These are phyloP conservation scores for Picea glauca DNA, from an alignment of 75 land plant species.

Conservation along the genomic window DNA sequence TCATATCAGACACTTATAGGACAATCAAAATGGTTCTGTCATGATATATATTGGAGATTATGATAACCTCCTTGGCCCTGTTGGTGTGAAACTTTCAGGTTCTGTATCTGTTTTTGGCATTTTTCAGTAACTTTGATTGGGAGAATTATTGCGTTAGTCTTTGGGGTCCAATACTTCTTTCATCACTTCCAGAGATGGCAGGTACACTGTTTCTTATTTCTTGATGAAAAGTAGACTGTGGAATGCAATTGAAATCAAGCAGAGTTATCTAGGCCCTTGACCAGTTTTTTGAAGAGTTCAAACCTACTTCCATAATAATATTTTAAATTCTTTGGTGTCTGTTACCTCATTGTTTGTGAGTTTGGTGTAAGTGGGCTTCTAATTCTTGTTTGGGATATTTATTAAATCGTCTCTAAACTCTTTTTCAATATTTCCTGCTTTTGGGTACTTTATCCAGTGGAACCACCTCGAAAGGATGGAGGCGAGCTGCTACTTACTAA, in stretches of 20 bases:
- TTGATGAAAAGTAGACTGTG: neutral
- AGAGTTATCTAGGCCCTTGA: no score
- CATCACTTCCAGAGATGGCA: constrained; percentile 72
- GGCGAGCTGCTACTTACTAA: constrained; percentile 66
- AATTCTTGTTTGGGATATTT: neutral
- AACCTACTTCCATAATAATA: neutral
- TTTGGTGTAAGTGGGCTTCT: neutral
- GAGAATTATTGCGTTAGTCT: constrained; percentile 91
- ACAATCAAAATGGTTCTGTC: neutral
- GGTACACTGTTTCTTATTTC: constrained; percentile 30
- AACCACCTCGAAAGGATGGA: constrained; percentile 81
- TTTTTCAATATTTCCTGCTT: neutral
- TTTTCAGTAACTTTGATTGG: constrained; percentile 99
- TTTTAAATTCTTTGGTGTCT: neutral
- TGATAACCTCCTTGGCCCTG: neutral
- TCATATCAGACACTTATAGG: neutral
- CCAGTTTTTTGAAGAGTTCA: neutral
- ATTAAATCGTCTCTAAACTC: neutral
- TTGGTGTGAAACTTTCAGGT: constrained; percentile 49
- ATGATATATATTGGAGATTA: neutral
- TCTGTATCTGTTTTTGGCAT: constrained; percentile 84
- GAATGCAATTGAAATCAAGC: no score
- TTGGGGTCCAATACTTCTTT: constrained; percentile 93
- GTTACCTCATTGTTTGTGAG: neutral
- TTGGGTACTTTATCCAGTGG: constrained; percentile 39